These are phyloP conservation scores for Psilocybe sp. DNA, from an alignment of 768 basidiomycete genomes.

Conservation along the genomic window DNA sequence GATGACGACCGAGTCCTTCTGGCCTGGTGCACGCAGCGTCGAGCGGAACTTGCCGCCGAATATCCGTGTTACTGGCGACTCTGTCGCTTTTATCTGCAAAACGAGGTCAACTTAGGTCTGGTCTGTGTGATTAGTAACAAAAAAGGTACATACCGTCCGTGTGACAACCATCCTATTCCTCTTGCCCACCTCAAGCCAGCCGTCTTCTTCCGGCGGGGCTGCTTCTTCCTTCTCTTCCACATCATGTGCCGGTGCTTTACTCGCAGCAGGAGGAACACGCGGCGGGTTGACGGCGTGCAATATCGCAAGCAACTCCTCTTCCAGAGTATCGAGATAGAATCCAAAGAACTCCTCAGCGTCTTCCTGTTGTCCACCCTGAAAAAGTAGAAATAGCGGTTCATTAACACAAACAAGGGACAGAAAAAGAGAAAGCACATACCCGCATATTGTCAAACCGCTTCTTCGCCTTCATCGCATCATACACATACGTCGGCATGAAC, in stretches of 20 bases:
- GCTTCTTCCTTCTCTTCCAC: slow-evolving; percentile 46
- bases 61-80: slow-evolving; percentile 87
- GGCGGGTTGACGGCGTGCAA: slow-evolving; percentile 47
- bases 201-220: slow-evolving; percentile 51
- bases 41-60: slow-evolving; percentile 94
- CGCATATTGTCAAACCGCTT: slow-evolving; percentile 92
- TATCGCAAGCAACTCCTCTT: slow-evolving; percentile 85
- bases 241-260: slow-evolving; percentile 17
- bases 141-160: slow-evolving; percentile 56
- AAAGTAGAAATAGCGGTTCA: neutral
- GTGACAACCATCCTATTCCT: slow-evolving; percentile 80
- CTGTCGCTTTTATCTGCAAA: slow-evolving; percentile 66
- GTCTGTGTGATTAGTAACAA: no score
- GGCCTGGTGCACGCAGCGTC: slow-evolving; percentile 74
- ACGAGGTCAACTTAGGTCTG: no score
- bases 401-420: neutral
- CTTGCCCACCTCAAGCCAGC: slow-evolving; percentile 93
- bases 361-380: slow-evolving; percentile 88
- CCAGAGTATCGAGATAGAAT: slow-evolving; percentile 91
- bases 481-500: slow-evolving; percentile 83
- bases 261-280: slow-evolving; percentile 13
- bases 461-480: slow-evolving; percentile 92
- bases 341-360: slow-evolving; percentile 99
- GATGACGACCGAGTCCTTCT: slow-evolving; percentile 82
- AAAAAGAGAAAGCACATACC: slow-evolving; percentile 33